Percentiles rank a stretch among this genome's conserved stretches.
Conservation (phyloP, 441 rosid genomes). For the Erodium moschatum region DNA sequence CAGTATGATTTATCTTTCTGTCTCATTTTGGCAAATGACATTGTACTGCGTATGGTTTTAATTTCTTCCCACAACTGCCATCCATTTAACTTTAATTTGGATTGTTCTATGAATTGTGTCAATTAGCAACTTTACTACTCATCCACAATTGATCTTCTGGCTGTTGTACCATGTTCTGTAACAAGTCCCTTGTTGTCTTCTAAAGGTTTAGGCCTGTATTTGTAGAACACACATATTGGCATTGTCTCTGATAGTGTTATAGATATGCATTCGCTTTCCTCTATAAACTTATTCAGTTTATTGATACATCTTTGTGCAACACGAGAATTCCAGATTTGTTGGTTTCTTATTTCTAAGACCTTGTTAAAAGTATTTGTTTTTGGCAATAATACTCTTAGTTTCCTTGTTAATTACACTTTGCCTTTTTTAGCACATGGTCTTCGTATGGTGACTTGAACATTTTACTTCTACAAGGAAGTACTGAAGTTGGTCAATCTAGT, state of each 20-base stretch:
- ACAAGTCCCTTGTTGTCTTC: background rate
- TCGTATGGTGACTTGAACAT: background rate
- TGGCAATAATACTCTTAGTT: background rate
- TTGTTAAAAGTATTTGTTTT: background rate
- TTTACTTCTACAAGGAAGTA: background rate
- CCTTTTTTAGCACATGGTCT: background rate
- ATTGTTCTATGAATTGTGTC: background rate
- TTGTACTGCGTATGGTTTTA: background rate
- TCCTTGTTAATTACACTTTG: background rate
- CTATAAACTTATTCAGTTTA: background rate
- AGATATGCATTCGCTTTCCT: background rate
- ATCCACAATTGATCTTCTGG: background rate
- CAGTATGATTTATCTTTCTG: background rate
- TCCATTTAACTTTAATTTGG: background rate
- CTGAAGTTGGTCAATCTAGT: background rate
- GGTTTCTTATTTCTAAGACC: background rate
- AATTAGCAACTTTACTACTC: background rate
- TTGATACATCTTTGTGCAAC: background rate
- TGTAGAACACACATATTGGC: constrained; percentile 4
- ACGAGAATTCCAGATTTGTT: background rate
- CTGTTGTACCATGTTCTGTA: background rate
- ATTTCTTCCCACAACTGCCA: background rate
- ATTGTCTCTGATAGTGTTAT: background rate
- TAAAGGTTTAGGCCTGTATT: background rate
- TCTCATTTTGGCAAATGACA: constrained; percentile 1